phyloP scores from a whole-genome alignment of 129 eudicot species.

The Flaveria robusta region DNA sequence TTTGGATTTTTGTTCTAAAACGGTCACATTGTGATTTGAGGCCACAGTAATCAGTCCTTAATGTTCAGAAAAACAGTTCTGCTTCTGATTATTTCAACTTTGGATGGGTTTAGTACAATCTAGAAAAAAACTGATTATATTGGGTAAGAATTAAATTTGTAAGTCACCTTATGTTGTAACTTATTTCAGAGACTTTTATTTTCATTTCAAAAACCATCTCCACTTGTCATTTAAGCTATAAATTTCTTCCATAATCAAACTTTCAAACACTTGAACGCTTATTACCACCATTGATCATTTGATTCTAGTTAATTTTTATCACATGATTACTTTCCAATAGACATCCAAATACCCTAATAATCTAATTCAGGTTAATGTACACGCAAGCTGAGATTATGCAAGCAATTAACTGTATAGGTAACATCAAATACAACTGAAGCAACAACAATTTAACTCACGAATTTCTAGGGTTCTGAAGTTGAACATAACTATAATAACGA shows the following conservation, averaged over 20 bases:
- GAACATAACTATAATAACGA: not conserved
- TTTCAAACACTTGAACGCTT: no score
- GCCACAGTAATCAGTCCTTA: not conserved
- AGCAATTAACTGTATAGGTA: not conserved
- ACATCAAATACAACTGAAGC: not conserved
- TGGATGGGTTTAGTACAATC: not conserved
- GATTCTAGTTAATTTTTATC: not conserved
- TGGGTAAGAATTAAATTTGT: no score
- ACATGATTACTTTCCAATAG: not conserved
- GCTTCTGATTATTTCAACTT: not conserved
- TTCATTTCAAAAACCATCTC: not conserved
- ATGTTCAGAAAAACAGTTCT: not conserved
- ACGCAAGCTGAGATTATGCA: conserved; percentile 9
- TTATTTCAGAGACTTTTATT: no score
- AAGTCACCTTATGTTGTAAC: not conserved
- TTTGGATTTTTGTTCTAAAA: not conserved
- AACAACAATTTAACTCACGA: not conserved
- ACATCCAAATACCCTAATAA: not conserved
- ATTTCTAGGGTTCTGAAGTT: conserved; percentile 9
- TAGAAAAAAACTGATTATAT: not conserved
- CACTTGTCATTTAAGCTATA: not conserved
- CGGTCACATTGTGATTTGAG: not conserved
- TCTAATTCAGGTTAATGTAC: not conserved
- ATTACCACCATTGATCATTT: not conserved
- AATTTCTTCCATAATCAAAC: not conserved